Evolutionary conservation across 75 land plant species (phyloP), one percentile per base, ranked within the genome.

Genomic region (Pinus albicaulis): DNA sequence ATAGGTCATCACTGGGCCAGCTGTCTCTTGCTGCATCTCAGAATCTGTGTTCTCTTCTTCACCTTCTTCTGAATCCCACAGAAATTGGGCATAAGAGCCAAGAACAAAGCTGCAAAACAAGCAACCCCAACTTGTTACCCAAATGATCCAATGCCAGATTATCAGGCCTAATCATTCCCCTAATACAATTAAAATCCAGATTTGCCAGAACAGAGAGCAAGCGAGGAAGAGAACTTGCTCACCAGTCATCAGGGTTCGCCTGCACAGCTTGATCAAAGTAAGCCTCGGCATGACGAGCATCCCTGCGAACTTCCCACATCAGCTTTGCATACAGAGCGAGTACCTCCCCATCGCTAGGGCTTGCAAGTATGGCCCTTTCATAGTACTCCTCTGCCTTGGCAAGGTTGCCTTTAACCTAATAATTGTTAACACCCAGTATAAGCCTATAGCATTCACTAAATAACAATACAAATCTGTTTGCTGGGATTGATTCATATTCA

Each of bases 211-310:
- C 4, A n/a, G 61, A 59, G 10, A 19, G 61, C 1, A n/a, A 59
- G 16, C n/a, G 12, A 17, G 7, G 28, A 57, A 15, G 19, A 57
- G 0, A 41, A 31, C 25, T 26, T 77, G 13, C n/a, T 63, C 75
- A 92, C 95, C 91, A 84, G 73, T 93, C 86, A 58, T 93, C 79
- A 15, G 95, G 94, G 3, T 91, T 74, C 17, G 87, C 91, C 36
- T 77, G 55, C n/a, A 88, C 77, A 57, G 95, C 95, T 28, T 80
- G 87, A 60, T 86, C 87, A 75, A 84, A 86, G 79, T 93, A 93
- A 20, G 72, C 48, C n/a, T 86, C 77, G 14, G 95, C 95, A 44
- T 91, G 75, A 3, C 56, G 52, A 28, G 58, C 82, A 70, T 93
- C 91, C 55, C 84, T 82, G 6, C 83, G 76, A 12, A 65, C 38